Evolutionary conservation across 1,139 yeast genomes (phyloP).

Genomic region (Kodamaea ohmeri): DNA sequence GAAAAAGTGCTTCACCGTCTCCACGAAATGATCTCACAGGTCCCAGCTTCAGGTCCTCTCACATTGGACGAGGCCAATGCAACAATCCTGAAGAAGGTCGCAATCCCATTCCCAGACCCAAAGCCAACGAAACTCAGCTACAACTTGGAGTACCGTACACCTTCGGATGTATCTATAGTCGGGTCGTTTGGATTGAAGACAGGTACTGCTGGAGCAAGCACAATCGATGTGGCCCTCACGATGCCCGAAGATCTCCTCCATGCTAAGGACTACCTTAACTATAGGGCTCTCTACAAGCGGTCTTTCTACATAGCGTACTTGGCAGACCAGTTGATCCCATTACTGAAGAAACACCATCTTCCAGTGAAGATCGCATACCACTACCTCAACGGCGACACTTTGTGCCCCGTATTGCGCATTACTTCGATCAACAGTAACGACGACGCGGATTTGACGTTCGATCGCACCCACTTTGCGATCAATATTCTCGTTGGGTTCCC

Average conservation of each 20-base stretch:
- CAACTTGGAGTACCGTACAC: constrained; percentile 67
- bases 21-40: constrained; percentile 62
- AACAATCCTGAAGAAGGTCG: constrained; percentile 48
- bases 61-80: constrained; percentile 53
- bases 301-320: constrained; percentile 81
- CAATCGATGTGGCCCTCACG: constrained; percentile 74
- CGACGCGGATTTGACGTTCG: constrained; percentile 51
- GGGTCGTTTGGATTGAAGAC: constrained; percentile 91
- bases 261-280: constrained; percentile 85
- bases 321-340: constrained; percentile 58
- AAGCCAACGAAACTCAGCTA: constrained; percentile 71
- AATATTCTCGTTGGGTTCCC: constrained; percentile 75
- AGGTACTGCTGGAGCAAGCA: constrained; percentile 57
- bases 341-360: constrained; percentile 52
- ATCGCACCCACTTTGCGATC: constrained; percentile 67
- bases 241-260: constrained; percentile 79
- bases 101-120: constrained; percentile 88
- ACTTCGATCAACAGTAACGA: constrained; percentile 50
- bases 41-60: constrained; percentile 51
- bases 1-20: constrained; percentile 78
- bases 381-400: constrained; percentile 62
- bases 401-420: constrained; percentile 61
- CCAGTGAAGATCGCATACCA: constrained; percentile 57
- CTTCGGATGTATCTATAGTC: constrained; percentile 71
- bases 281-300: constrained; percentile 84